Evolutionary conservation across 768 basidiomycete species (phyloP).

Genomic region (Phlebiopsis gigantea): DNA sequence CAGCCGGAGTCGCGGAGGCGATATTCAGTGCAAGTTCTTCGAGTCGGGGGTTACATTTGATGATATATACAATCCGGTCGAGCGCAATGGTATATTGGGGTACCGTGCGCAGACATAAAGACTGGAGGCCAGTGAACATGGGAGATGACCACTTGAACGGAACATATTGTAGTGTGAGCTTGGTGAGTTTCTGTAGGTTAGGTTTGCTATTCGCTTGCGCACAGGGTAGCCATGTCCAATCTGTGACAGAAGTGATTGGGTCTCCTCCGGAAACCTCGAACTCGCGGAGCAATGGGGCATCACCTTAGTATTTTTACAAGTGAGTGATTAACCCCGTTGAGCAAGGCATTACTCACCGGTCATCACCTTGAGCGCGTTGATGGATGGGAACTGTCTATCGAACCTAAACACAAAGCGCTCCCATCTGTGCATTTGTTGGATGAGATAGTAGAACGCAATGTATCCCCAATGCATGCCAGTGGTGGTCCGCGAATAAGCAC

Average conservation of each 20-base stretch:
- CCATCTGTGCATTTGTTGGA: conserved; percentile 80
- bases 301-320: conserved; percentile 37
- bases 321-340: background rate
- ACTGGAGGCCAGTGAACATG: conserved; percentile 54
- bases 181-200: conserved; percentile 43
- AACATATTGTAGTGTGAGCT: conserved; percentile 62
- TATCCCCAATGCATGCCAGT: conserved; percentile 72
- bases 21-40: conserved; percentile 58
- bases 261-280: conserved; percentile 76
- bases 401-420: conserved; percentile 76
- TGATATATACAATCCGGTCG: conserved; percentile 64
- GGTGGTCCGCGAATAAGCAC: conserved; percentile 19
- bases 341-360: conserved; percentile 41
- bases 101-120: conserved; percentile 60
- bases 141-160: conserved; percentile 79
- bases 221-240: conserved; percentile 76
- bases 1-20: conserved; percentile 50
- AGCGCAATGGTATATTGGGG: conserved; percentile 58
- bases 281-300: conserved; percentile 67
- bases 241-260: conserved; percentile 42
- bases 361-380: conserved; percentile 69
- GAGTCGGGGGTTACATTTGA: conserved; percentile 52
- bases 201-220: conserved; percentile 29
- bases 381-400: conserved; percentile 70
- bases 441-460: conserved; percentile 73